Percentiles rank a stretch among this genome's conserved stretches.
These are phyloP conservation scores for Jaenimonas drosophilae DNA, from an alignment of 208 protist genomes.

Conservation along the genomic window DNA sequence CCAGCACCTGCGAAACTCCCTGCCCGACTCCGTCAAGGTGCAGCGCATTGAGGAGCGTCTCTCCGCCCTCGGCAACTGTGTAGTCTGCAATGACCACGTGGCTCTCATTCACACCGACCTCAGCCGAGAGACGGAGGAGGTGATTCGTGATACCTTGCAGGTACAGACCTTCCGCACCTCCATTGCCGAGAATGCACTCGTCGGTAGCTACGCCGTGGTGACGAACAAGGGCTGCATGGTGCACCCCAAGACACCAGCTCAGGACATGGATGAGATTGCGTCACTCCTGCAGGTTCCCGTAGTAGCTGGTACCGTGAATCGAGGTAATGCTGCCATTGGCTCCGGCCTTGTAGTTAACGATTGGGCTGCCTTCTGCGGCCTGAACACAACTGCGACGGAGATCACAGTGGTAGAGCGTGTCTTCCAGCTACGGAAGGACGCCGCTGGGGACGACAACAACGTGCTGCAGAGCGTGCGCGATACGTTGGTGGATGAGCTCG, in stretches of 20 bases:
- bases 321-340: conserved; percentile 92
- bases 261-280: conserved; percentile 99
- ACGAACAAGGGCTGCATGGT: conserved; percentile 99
- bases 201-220: conserved; percentile 97
- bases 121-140: conserved; percentile 99
- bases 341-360: conserved; percentile 98
- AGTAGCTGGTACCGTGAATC: conserved; percentile 99
- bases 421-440: conserved; percentile 94
- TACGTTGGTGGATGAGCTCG: conserved; percentile 80
- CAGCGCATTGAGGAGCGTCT: conserved; percentile 98
- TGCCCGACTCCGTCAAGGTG: conserved; percentile 96
- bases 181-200: conserved; percentile 96
- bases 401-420: conserved; percentile 98
- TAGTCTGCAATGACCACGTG: conserved; percentile 99
- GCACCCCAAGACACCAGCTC: conserved; percentile 91
- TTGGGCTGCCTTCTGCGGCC: conserved; percentile 97
- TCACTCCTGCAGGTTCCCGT: conserved; percentile 98
- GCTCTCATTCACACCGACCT: conserved; percentile 99
- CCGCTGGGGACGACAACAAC: conserved; percentile 45
- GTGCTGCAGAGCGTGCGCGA: conserved; percentile 81
- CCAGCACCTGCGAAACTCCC: conserved; percentile 97
- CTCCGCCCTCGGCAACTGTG: conserved; percentile 98
- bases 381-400: conserved; percentile 98
- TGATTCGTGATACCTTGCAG: conserved; percentile 97
- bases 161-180: conserved; percentile 98